Evolutionary conservation across 2,329 filamentous ascomycete genomes (phyloP).

Genomic region (Arthrinium phaeospermum): DNA sequence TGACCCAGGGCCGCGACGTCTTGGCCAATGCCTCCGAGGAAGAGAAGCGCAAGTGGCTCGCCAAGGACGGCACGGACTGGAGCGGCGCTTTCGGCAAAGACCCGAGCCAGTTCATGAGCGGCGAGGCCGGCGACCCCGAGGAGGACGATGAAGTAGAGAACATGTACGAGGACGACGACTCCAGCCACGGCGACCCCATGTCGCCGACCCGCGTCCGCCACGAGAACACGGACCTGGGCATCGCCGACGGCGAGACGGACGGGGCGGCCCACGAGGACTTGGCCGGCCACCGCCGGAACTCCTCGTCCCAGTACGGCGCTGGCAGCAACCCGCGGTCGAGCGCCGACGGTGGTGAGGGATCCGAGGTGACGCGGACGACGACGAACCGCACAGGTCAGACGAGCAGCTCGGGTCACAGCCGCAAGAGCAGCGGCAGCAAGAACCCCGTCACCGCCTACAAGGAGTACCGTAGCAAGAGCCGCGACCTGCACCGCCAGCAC

Average conservation of each 20-base stretch:
- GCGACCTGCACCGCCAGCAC: constrained; percentile 83
- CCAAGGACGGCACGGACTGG: constrained; percentile 84
- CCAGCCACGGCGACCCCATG: constrained; percentile 25
- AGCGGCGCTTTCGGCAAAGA: constrained; percentile 83
- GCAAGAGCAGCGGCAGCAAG: constrained; percentile 44
- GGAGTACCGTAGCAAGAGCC: constrained; percentile 70
- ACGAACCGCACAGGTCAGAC: constrained; percentile 23
- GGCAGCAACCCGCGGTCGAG: constrained; percentile 19
- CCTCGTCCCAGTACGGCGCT: constrained; percentile 7
- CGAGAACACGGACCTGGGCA: constrained; percentile 35
- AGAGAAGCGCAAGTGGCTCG: constrained; percentile 78
- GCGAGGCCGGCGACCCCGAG: constrained; percentile 31
- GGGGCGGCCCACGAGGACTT: constrained; percentile 25
- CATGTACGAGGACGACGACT: constrained; percentile 43
- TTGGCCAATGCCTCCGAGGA: constrained; percentile 74
- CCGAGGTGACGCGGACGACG: constrained; percentile 30
- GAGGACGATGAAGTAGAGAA: constrained; percentile 44
- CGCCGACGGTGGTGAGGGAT: neutral
- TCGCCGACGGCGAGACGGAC: constrained; percentile 48
- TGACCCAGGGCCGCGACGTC: constrained; percentile 81
- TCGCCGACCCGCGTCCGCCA: constrained; percentile 31
- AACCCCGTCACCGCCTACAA: constrained; percentile 64
- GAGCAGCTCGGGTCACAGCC: constrained; percentile 4
- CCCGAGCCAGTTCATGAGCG: constrained; percentile 58
- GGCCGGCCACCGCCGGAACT: neutral